Base-by-base conservation (phyloP, 768 basidiomycete genomes). In the Tylopilus sp. region DNA sequence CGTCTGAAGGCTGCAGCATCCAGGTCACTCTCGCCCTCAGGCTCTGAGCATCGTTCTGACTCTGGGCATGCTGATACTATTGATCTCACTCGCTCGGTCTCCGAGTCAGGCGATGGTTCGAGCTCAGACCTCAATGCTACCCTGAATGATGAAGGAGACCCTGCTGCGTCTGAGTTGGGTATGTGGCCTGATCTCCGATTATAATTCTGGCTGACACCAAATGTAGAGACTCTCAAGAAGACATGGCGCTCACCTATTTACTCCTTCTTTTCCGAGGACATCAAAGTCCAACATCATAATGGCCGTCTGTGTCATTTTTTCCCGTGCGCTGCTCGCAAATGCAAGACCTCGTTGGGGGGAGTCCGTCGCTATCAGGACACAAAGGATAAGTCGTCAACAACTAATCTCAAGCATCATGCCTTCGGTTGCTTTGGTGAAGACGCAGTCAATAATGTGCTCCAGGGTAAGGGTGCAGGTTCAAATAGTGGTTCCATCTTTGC, bases 331-430 rank as follows among this genome's bases (percentile, higher is more conserved):
- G 51, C 44, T 17, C 9, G 24, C 5, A 52, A 45, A 37, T 52
- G 51, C 21, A 52, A 52, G 14, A 40, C 12, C 2, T 2, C 44
- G 6, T 3, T 19, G 2, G 44, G 44, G 3, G 28, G 36, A 11
- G 51, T 52, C 1, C 21, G 51, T 2, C 30, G 38, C 12, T 55
- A 42, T 21, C 49, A 51, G n/a, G 40, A 47, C 9, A 26, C 28
- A 3, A 28, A 36, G 14, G 49, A 55, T 31, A 29, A 51, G 5
- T 33, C 54, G 0, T 55, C 45, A 1, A 50, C 49, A 2, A 28
- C 45, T 0, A 55, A 55, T 10, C 33, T 50, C 4, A 51, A 47
- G 49, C 30, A 47, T 21, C 54, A 51, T 28, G 54, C 49, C 2
- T 16, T 51, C 3, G 31, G 19, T 3, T 50, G 49, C 28, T 51